Conservation (phyloP, 169 alveolate genomes). For the Neospora caninum region DNA sequence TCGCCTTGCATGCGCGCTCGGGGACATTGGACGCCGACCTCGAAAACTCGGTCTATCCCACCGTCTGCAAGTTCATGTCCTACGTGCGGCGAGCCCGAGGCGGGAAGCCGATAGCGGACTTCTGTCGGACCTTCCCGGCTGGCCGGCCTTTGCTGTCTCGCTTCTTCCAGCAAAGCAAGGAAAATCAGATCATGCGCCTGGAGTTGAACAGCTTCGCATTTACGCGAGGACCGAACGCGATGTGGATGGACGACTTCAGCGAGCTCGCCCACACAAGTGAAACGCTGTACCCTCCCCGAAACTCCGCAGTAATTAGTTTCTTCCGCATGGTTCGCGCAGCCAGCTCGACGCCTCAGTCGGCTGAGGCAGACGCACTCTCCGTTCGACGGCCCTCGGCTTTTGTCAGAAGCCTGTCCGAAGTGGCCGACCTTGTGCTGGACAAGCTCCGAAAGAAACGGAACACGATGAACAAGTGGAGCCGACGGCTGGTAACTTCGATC, state of each 20-base stretch:
- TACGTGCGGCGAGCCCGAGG: neutral
- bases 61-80: constrained; percentile 7
- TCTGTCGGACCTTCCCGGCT: neutral
- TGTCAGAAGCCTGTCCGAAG: neutral
- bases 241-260: neutral
- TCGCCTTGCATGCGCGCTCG: constrained; percentile 22
- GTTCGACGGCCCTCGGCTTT: neutral
- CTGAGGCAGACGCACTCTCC: neutral
- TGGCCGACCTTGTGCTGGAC: neutral
- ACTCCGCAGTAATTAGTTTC: neutral
- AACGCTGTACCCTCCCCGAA: neutral
- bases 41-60: neutral
- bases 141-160: neutral
- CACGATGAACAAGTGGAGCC: constrained; percentile 9
- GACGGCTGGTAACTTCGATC: neutral
- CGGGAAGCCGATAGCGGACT: neutral
- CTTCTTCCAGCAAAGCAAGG: neutral
- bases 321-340: neutral
- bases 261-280: neutral
- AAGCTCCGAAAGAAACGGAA: constrained; percentile 3
- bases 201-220: neutral
- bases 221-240: neutral
- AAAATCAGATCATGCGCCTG: constrained; percentile 3
- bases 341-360: neutral
- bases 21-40: neutral